These are phyloP conservation scores for Boletus huronensis DNA, from an alignment of 768 basidiomycete species.

Conservation along the genomic window DNA sequence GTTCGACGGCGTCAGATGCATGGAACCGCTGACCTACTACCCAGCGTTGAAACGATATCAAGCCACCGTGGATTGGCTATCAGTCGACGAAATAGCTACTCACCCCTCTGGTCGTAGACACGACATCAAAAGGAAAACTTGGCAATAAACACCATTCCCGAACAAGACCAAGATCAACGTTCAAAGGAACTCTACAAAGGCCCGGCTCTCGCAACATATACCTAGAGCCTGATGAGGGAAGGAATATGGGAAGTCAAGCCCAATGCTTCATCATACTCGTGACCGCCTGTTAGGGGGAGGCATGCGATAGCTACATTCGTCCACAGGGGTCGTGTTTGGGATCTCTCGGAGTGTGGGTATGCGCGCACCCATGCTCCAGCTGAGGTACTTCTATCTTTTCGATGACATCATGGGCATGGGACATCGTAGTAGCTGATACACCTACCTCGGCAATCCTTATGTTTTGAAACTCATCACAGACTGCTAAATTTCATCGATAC, in stretches of 20 bases:
- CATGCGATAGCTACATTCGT: neutral
- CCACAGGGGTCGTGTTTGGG: neutral
- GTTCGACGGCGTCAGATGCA: neutral
- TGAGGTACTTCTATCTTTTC: neutral
- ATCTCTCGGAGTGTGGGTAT: neutral
- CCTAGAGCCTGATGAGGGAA: slow-evolving; percentile 21
- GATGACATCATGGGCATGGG: neutral
- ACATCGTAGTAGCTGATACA: neutral
- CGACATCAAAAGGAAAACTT: slow-evolving; percentile 44
- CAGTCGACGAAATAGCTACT: slow-evolving; percentile 15
- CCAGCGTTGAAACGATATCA: slow-evolving; percentile 15
- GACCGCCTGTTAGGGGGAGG: slow-evolving; percentile 48
- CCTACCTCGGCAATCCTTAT: neutral
- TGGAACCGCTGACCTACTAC: slow-evolving; percentile 9
- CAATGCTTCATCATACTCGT: slow-evolving; percentile 41
- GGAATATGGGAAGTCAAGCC: neutral
- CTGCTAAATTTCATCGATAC: no score
- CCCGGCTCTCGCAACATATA: slow-evolving; percentile 47
- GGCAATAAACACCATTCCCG: slow-evolving; percentile 52
- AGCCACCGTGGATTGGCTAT: neutral
- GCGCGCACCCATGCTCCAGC: neutral
- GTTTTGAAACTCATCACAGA: neutral
- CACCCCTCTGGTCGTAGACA: slow-evolving; percentile 49
- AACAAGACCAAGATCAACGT: slow-evolving; percentile 52
- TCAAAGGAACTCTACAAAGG: slow-evolving; percentile 60